Conservation (phyloP, 495 filamentous ascomycete genomes). For the Annulohypoxylon maeteangense region DNA sequence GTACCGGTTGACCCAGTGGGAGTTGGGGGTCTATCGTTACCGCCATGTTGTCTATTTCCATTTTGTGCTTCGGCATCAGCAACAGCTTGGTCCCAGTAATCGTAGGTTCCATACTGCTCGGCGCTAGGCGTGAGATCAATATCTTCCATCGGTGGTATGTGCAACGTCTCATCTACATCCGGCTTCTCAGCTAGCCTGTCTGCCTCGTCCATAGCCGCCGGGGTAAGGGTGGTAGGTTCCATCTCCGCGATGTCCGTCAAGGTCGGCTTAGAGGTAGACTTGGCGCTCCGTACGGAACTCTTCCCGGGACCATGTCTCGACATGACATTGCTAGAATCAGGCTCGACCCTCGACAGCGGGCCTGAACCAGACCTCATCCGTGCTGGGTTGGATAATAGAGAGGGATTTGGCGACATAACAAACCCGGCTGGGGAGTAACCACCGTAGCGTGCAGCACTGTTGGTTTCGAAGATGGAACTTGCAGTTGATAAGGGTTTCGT, state of each 20-base stretch:
- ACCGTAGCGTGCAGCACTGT: constrained; percentile 71
- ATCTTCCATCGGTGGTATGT: constrained; percentile 35
- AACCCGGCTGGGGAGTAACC: constrained; percentile 78
- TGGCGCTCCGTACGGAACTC: constrained; percentile 55
- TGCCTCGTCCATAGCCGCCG: constrained; percentile 57
- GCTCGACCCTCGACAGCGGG: constrained; percentile 45
- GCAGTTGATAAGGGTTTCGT: constrained; percentile 64
- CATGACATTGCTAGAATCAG: constrained; percentile 49
- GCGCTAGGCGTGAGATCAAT: constrained; percentile 43
- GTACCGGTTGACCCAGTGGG: constrained; percentile 73
- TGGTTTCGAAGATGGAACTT: constrained; percentile 75
- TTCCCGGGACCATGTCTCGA: constrained; percentile 59
- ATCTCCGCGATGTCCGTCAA: constrained; percentile 59
- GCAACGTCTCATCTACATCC: constrained; percentile 48
- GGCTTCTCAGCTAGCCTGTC: constrained; percentile 50
- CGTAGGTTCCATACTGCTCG: constrained; percentile 36
- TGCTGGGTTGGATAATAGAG: constrained; percentile 63
- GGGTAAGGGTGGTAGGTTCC: constrained; percentile 56
- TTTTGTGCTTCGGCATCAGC: constrained; percentile 46
- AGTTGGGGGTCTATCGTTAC: constrained; percentile 50
- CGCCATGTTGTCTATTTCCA: constrained; percentile 37
- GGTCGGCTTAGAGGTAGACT: constrained; percentile 53
- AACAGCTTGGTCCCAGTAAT: constrained; percentile 44
- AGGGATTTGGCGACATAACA: constrained; percentile 72
- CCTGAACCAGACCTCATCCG: constrained; percentile 65